phyloP scores from a whole-genome alignment of 192 early-diverging fungal species.

The Gonapodya sp. region DNA sequence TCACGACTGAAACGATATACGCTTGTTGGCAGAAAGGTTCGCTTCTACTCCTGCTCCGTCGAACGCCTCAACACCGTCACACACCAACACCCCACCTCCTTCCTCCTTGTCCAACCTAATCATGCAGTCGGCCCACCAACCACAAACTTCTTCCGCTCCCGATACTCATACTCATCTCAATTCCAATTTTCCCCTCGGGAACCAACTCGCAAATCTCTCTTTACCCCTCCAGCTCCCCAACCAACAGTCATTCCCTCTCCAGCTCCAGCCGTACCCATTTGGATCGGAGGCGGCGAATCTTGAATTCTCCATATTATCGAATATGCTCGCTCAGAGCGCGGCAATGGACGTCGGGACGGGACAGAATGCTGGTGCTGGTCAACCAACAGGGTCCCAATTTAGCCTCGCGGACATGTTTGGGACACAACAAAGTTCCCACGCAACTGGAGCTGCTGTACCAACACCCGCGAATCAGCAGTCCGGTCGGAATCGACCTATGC shows the following conservation, averaged over 20 bases:
- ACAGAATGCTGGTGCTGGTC: not conserved
- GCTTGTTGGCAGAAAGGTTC: too few relatives aligned
- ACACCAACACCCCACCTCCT: not conserved
- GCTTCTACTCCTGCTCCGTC: too few relatives aligned
- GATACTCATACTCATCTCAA: not conserved
- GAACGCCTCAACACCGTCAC: not conserved
- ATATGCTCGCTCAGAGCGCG: constrained; percentile 56
- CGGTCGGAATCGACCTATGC: not conserved
- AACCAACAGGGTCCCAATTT: not conserved
- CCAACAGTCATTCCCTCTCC: constrained; percentile 6
- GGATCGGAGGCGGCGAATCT: constrained; percentile 80
- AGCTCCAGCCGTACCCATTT: constrained; percentile 40
- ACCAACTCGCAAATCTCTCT: not conserved
- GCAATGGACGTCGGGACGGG: not conserved
- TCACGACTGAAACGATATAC: too few relatives aligned
- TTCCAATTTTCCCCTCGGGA: constrained; percentile 9
- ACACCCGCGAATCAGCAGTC: constrained; percentile 5
- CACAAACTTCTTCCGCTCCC: constrained; percentile 6
- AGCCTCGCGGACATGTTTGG: not conserved
- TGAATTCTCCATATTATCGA: constrained; percentile 81
- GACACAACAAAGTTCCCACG: not conserved
- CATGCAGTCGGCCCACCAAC: not conserved
- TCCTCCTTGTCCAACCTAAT: not conserved
- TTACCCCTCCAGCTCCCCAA: not conserved
- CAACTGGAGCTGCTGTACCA: constrained; percentile 1